Evolutionary conservation across 257 asterid species (phyloP).

Genomic region (Solanum clarkiae): DNA sequence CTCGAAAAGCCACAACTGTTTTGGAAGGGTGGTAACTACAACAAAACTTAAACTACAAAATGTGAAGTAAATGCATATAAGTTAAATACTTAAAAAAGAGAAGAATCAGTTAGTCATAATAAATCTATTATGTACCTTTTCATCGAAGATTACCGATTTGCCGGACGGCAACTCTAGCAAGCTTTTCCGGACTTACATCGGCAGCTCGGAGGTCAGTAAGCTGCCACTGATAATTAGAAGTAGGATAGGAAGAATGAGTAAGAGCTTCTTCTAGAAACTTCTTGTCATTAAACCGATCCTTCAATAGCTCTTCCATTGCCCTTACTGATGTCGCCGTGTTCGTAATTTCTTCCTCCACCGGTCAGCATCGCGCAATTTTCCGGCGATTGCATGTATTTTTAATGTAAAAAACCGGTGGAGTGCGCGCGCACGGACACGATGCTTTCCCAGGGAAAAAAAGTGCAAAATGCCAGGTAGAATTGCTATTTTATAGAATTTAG

Average conservation of each 20-base stretch:
- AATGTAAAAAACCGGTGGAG: not conserved
- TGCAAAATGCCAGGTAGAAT: too few relatives aligned
- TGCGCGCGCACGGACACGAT: not conserved
- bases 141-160: conserved; percentile 5
- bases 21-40: not conserved
- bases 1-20: not conserved
- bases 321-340: conserved; percentile 28
- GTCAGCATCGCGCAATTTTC: not conserved
- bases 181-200: conserved; percentile 67
- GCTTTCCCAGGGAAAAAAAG: too few relatives aligned
- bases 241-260: conserved; percentile 63
- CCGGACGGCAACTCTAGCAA: conserved; percentile 71
- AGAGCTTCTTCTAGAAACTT: conserved; percentile 63
- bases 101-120: too few relatives aligned
- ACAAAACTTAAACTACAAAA: not conserved
- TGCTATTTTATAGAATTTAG: too few relatives aligned
- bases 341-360: not conserved
- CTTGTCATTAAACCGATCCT: conserved; percentile 32
- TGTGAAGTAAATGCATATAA: not conserved
- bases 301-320: conserved; percentile 39
- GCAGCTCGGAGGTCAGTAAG: conserved; percentile 62
- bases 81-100: not conserved
- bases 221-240: conserved; percentile 53
- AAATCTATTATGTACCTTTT: not conserved
- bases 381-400: not conserved